phyloP scores from a whole-genome alignment of 2,329 filamentous ascomycete genomes.

The Mollisia scopiformis region DNA sequence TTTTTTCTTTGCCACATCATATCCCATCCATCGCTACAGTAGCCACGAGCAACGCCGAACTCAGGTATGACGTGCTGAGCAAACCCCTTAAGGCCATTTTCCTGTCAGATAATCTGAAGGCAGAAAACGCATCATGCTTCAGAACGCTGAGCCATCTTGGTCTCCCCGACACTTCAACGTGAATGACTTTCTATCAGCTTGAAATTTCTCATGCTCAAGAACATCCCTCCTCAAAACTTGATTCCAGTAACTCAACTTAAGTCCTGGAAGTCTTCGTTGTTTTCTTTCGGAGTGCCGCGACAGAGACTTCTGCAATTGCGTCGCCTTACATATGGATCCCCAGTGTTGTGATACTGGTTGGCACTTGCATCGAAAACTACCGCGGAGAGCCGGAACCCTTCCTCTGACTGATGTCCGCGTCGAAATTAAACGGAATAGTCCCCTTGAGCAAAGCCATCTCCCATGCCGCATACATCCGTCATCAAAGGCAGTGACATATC shows the following conservation, averaged over 20 bases:
- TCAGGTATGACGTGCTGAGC: background rate
- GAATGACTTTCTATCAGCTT: background rate
- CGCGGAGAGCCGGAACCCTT: no score
- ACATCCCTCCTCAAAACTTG: background rate
- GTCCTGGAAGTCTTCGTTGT: no score
- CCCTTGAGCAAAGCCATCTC: background rate
- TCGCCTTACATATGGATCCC: no score
- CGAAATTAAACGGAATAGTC: background rate
- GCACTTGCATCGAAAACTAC: no score
- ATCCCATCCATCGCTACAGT: background rate
- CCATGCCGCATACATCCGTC: background rate
- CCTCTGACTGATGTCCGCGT: no score
- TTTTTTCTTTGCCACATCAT: background rate
- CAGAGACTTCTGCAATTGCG: no score
- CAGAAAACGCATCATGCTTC: background rate
- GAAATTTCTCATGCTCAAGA: background rate
- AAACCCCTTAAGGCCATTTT: background rate
- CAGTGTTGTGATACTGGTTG: no score
- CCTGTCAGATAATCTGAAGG: background rate
- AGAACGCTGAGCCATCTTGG: background rate
- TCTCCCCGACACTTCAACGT: background rate
- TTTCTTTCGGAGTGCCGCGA: no score
- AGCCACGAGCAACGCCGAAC: background rate
- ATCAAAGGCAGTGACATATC: slow-evolving; percentile 5
- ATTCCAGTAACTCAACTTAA: background rate